A percentile compares a stretch with the other conserved stretches of the same genome.
phyloP scores from a whole-genome alignment of 768 basidiomycete genomes.

The Amylocystis lapponica region DNA sequence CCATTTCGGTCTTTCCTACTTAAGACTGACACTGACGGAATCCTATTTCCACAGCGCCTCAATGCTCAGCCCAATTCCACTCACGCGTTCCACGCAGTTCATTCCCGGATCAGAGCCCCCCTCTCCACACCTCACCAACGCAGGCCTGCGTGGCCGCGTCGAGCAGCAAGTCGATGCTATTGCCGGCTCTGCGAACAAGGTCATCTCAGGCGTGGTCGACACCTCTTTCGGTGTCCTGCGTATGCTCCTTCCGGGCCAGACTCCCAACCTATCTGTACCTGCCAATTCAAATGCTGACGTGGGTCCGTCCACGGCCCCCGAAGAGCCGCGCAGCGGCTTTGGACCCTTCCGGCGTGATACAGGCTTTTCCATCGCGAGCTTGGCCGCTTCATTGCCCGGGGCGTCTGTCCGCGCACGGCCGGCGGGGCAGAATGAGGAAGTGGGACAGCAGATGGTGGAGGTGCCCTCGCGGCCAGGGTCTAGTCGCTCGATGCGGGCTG shows the following conservation, averaged over 20 bases:
- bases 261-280: neutral
- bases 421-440: constrained; percentile 27
- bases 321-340: constrained; percentile 42
- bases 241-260: constrained; percentile 55
- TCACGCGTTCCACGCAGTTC: constrained; percentile 45
- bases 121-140: constrained; percentile 39
- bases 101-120: constrained; percentile 40
- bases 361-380: constrained; percentile 77
- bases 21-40: too few species aligned
- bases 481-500: constrained; percentile 27
- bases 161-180: constrained; percentile 77
- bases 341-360: constrained; percentile 70
- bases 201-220: constrained; percentile 82
- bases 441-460: constrained; percentile 51
- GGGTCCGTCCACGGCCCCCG: constrained; percentile 13
- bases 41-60: constrained; percentile 55
- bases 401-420: constrained; percentile 31
- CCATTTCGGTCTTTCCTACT: neutral
- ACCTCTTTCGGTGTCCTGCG: constrained; percentile 85
- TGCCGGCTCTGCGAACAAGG: constrained; percentile 75
- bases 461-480: constrained; percentile 51
- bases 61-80: constrained; percentile 76
- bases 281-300: constrained; percentile 17
- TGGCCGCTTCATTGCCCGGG: constrained; percentile 66
- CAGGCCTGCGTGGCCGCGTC: constrained; percentile 65